Percentiles rank a stretch among this genome's conserved stretches.
These are phyloP conservation scores for Phytopythium kandeliae DNA, from an alignment of 352 stramenopile genomes.

Conservation along the genomic window DNA sequence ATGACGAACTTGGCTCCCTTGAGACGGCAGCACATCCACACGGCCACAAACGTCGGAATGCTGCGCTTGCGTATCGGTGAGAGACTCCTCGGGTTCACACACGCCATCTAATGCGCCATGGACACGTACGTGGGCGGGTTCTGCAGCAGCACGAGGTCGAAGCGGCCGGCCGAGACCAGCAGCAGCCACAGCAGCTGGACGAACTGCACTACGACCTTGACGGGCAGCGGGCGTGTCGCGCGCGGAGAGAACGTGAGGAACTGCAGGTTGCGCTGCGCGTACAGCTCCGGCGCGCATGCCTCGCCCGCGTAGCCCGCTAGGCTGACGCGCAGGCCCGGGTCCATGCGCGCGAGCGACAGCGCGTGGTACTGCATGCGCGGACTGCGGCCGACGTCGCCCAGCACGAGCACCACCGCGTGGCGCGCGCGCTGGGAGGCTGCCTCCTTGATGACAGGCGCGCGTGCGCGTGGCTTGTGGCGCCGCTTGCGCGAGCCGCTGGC, in stretches of 20 bases:
- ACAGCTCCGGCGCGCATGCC: slow-evolving; percentile 72
- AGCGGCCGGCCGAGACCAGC: slow-evolving; percentile 52
- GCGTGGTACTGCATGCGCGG: slow-evolving; percentile 99
- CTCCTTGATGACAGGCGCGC: not conserved
- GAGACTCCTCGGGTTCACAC: slow-evolving; percentile 10
- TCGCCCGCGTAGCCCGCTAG: slow-evolving; percentile 94
- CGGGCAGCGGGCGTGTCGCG: slow-evolving; percentile 48
- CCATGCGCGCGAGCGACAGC: slow-evolving; percentile 88
- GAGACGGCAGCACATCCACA: slow-evolving; percentile 67
- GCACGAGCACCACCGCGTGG: slow-evolving; percentile 90
- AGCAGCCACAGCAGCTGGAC: slow-evolving; percentile 81
- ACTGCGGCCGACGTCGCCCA: slow-evolving; percentile 94
- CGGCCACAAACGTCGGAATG: slow-evolving; percentile 93
- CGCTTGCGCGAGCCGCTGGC: not conserved
- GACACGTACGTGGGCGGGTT: slow-evolving; percentile 92
- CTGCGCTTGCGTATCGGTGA: slow-evolving; percentile 18
- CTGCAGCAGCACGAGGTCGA: slow-evolving; percentile 96
- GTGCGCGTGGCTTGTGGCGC: not conserved
- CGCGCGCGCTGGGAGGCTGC: slow-evolving; percentile 8
- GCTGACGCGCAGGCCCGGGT: slow-evolving; percentile 61
- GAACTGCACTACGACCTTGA: slow-evolving; percentile 83
- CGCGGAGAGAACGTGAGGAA: slow-evolving; percentile 74
- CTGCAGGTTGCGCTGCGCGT: slow-evolving; percentile 50
- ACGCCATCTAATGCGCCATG: not conserved
- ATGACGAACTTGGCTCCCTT: slow-evolving; percentile 93